These are phyloP conservation scores for Euphorbia lathyris DNA, from an alignment of 345 rosid genomes.

Conservation along the genomic window DNA sequence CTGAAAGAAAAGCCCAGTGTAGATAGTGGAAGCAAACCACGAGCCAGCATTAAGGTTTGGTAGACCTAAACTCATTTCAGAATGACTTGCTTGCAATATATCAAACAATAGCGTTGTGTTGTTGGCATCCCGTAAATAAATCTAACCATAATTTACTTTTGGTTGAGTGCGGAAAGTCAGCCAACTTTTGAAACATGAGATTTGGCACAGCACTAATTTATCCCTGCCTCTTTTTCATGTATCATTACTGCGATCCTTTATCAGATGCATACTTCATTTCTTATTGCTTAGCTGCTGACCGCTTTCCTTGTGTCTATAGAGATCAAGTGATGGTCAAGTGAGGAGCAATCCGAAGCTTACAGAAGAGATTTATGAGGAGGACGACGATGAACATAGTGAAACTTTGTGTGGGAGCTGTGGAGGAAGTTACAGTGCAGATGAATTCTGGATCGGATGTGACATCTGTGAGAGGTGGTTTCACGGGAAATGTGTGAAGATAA, in stretches of 20 bases:
- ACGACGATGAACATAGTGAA: slow-evolving; percentile 80
- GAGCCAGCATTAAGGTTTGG: slow-evolving; percentile 66
- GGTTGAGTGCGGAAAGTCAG: neutral
- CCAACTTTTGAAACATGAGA: neutral
- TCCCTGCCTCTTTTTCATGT: neutral
- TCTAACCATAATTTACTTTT: neutral
- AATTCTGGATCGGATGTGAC: slow-evolving; percentile 91
- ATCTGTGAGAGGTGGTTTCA: slow-evolving; percentile 90
- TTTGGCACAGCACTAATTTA: neutral
- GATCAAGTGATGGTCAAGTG: slow-evolving; percentile 60
- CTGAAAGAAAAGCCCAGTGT: slow-evolving; percentile 78
- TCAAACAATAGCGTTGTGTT: neutral
- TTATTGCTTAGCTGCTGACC: neutral
- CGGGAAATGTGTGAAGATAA: slow-evolving; percentile 82
- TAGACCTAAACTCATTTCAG: neutral
- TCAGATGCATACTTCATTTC: neutral
- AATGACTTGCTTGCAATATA: neutral
- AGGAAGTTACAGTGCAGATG: slow-evolving; percentile 66
- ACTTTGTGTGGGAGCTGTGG: slow-evolving; percentile 86
- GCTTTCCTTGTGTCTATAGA: slow-evolving; percentile 34
- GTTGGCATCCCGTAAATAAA: neutral
- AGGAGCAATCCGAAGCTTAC: slow-evolving; percentile 50
- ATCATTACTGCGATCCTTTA: neutral
- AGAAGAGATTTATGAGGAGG: slow-evolving; percentile 64
- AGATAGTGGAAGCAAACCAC: slow-evolving; percentile 84